phyloP scores from a whole-genome alignment of 2,329 filamentous ascomycete genomes.

The Cladophialophora exuberans region DNA sequence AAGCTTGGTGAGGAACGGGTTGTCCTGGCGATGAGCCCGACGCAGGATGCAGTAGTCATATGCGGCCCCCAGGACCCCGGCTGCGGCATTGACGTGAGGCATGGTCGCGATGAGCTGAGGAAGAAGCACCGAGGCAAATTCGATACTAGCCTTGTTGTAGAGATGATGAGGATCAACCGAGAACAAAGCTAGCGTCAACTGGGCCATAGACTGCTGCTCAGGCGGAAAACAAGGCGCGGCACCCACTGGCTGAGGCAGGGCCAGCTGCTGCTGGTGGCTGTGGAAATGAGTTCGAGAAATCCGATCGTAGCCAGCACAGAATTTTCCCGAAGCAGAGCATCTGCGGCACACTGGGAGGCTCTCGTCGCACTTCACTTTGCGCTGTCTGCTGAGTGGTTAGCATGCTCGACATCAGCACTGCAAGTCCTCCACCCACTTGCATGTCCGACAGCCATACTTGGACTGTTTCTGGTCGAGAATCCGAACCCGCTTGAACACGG shows the following conservation, averaged over 20 bases:
- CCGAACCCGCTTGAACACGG: slow-evolving; percentile 6
- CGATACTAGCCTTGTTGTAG: slow-evolving; percentile 2
- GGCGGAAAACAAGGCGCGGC: neutral
- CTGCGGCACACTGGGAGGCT: slow-evolving; percentile 9
- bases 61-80: slow-evolving; percentile 10
- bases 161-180: slow-evolving; percentile 11
- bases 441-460: slow-evolving; percentile 17
- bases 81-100: slow-evolving; percentile 13
- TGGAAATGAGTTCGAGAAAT: neutral
- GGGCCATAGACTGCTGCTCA: slow-evolving; percentile 8
- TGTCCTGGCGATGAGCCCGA: neutral
- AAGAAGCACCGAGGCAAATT: slow-evolving; percentile 5
- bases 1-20: slow-evolving; percentile 1
- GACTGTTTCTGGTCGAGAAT: slow-evolving; percentile 14
- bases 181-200: slow-evolving; percentile 5
- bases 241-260: neutral
- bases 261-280: neutral
- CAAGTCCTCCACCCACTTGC: slow-evolving; percentile 4
- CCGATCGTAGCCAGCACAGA: slow-evolving; percentile 10
- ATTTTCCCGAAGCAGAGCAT: slow-evolving; percentile 10
- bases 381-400: slow-evolving; percentile 1
- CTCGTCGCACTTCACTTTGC: slow-evolving; percentile 16
- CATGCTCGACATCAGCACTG: neutral
- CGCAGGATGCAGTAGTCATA: slow-evolving; percentile 14
- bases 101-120: slow-evolving; percentile 12